A percentile compares a stretch with the other conserved stretches of the same genome.
Evolutionary conservation across 73 alveolate species (phyloP).

Genomic region (Tetrahymena borealis): DNA sequence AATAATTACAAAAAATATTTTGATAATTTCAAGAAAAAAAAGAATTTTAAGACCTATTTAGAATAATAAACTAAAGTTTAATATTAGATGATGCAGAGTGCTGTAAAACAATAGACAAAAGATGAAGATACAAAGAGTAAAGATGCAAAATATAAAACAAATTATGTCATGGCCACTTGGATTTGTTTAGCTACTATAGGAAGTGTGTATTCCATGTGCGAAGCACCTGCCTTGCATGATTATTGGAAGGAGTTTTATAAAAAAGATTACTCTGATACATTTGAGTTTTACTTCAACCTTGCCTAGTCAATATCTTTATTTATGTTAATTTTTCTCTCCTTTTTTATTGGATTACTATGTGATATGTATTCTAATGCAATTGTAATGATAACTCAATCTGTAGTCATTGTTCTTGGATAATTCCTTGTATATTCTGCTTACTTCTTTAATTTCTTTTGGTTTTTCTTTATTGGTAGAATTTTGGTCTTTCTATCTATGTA

Average conservation of each 20-base stretch:
- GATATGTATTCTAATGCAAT: neutral
- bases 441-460: neutral
- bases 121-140: neutral
- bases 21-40: too few species aligned
- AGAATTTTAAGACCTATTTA: too few species aligned
- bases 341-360: neutral
- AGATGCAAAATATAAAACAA: neutral
- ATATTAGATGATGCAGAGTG: too few species aligned
- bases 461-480: neutral
- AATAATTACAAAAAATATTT: too few species aligned
- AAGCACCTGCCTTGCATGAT: neutral
- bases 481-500: neutral
- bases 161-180: neutral
- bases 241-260: neutral
- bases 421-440: neutral
- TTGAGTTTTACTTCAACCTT: neutral
- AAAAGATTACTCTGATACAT: neutral
- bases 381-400: neutral
- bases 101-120: neutral
- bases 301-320: neutral
- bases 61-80: too few species aligned
- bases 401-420: neutral
- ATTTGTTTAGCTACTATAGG: neutral
- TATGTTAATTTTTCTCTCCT: neutral
- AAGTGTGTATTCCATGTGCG: neutral